Conservation (phyloP, 768 basidiomycete species). For the Strobilomyces echinocephalus region DNA sequence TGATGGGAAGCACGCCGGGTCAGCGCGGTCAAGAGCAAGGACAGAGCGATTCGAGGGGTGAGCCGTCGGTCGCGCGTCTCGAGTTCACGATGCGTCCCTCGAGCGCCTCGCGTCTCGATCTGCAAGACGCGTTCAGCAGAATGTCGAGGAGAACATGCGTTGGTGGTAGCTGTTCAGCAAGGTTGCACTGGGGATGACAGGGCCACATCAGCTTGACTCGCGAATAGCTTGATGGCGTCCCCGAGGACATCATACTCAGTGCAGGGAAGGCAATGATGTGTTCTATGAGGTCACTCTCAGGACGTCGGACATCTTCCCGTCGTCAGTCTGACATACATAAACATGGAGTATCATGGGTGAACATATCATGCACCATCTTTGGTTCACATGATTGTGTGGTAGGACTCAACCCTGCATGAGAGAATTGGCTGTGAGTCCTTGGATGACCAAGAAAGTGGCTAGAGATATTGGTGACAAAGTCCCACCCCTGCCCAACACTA, state of each 20-base stretch:
- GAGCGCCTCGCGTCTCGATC: no score
- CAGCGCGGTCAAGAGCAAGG: slow-evolving; percentile 63
- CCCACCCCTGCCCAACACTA: no score
- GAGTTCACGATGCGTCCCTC: slow-evolving; percentile 57
- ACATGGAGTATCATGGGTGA: no score
- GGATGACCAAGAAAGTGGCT: no score
- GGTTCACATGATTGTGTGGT: slow-evolving; percentile 70
- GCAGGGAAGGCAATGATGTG: slow-evolving; percentile 51
- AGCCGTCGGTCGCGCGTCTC: slow-evolving; percentile 68
- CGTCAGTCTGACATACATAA: slow-evolving; percentile 40
- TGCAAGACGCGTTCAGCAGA: slow-evolving; percentile 43
- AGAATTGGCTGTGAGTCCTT: no score
- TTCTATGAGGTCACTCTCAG: slow-evolving; percentile 75
- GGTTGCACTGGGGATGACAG: slow-evolving; percentile 31
- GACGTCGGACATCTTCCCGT: slow-evolving; percentile 80
- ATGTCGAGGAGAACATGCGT: slow-evolving; percentile 78
- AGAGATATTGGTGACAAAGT: no score
- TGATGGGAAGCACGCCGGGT: slow-evolving; percentile 75
- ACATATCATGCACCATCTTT: no score
- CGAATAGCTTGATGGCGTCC: slow-evolving; percentile 74
- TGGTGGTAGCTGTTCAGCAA: neutral
- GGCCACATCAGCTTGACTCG: slow-evolving; percentile 58
- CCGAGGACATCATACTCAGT: slow-evolving; percentile 77
- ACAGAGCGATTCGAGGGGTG: slow-evolving; percentile 63
- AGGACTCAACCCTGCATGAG: no score